Conservation (phyloP, 495 filamentous ascomycete genomes). For the Penicillium antarcticum region DNA sequence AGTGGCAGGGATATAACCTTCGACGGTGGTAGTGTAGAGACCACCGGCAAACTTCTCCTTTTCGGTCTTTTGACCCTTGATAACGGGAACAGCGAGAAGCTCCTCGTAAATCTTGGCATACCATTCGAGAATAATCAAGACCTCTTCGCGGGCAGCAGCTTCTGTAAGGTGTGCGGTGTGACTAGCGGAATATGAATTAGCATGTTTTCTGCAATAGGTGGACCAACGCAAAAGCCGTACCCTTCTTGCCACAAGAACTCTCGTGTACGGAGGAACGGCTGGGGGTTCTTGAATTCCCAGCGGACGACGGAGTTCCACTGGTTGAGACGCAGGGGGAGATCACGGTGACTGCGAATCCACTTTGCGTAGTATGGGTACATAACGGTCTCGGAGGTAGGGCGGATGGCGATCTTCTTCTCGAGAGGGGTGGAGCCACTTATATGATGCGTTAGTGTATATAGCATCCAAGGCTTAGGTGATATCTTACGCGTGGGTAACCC, state of each 20-base stretch:
- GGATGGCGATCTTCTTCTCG: constrained; percentile 92
- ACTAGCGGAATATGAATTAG: constrained; percentile 38
- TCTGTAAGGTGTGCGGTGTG: constrained; percentile 92
- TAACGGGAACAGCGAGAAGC: constrained; percentile 88
- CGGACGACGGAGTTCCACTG: constrained; percentile 98
- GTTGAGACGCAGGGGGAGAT: constrained; percentile 88
- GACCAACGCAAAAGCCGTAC: neutral
- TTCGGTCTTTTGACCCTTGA: constrained; percentile 80
- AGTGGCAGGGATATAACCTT: constrained; percentile 85
- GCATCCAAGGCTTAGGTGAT: neutral
- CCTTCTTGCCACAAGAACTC: constrained; percentile 96
- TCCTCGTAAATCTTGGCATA: constrained; percentile 90
- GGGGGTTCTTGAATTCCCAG: constrained; percentile 98
- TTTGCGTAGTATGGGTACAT: constrained; percentile 96
- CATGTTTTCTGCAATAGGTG: neutral
- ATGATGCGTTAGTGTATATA: constrained; percentile 8
- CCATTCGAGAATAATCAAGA: constrained; percentile 86
- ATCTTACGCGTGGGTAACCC: constrained; percentile 92
- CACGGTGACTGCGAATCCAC: constrained; percentile 92
- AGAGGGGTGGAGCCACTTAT: constrained; percentile 73
- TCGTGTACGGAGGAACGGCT: constrained; percentile 86
- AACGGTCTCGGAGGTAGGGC: constrained; percentile 90
- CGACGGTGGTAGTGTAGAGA: constrained; percentile 90
- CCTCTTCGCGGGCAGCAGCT: constrained; percentile 73
- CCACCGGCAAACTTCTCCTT: constrained; percentile 98